Conservation (phyloP, 345 rosid genomes). For the Hibiscus trionum region DNA sequence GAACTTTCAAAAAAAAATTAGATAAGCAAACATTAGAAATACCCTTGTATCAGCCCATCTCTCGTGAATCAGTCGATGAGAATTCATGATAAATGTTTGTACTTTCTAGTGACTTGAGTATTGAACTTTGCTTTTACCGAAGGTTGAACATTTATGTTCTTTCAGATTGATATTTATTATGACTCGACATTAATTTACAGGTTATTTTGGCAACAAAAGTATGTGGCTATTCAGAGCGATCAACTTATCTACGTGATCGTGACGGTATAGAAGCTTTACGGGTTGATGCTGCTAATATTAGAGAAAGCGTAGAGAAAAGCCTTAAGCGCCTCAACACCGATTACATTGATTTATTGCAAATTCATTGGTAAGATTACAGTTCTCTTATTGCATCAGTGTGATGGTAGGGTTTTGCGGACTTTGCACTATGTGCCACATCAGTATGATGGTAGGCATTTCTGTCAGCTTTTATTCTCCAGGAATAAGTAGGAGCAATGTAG, state of each 20-base stretch:
- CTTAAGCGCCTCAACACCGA: constrained; percentile 86
- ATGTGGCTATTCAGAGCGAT: constrained; percentile 65
- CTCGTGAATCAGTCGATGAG: background rate
- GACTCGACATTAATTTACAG: constrained; percentile 28
- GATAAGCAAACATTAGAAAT: background rate
- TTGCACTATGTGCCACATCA: background rate
- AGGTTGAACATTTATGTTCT: background rate
- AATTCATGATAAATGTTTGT: background rate
- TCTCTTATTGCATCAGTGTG: background rate
- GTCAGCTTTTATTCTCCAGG: background rate
- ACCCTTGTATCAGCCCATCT: background rate
- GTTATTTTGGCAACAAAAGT: constrained; percentile 91
- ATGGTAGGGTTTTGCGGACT: background rate
- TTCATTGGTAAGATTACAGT: constrained; percentile 59
- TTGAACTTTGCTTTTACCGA: background rate
- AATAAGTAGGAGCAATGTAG: background rate
- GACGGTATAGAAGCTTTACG: constrained; percentile 53
- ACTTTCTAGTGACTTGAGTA: background rate
- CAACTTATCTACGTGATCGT: constrained; percentile 59
- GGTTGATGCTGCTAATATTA: constrained; percentile 83
- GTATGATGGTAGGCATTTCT: background rate
- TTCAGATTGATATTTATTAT: constrained; percentile 1
- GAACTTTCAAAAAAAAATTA: background rate
- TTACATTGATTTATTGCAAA: constrained; percentile 86
- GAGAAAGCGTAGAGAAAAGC: constrained; percentile 91